These are phyloP conservation scores for Aspergillus brasiliensis DNA, from an alignment of 2,329 filamentous ascomycete species.

Conservation along the genomic window DNA sequence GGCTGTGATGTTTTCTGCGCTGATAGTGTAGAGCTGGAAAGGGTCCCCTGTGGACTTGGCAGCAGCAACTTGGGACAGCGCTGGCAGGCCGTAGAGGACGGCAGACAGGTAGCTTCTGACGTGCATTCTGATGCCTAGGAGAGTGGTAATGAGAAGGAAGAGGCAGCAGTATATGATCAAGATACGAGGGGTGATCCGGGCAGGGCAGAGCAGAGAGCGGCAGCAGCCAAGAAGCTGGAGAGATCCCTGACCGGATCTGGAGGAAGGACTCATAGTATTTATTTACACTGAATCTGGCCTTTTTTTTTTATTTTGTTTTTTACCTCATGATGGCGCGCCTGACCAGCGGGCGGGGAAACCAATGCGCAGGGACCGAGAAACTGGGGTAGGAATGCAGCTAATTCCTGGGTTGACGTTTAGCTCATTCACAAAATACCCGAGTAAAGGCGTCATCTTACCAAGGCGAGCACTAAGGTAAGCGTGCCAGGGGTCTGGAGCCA, in stretches of 20 bases:
- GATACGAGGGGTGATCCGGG: constrained; percentile 32
- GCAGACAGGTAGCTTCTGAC: constrained; percentile 36
- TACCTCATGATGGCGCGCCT: constrained; percentile 24
- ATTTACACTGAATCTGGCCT: constrained; percentile 4
- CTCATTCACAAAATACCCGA: constrained; percentile 21
- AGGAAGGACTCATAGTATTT: constrained; percentile 22
- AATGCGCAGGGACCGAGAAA: constrained; percentile 15
- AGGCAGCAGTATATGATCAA: constrained; percentile 32
- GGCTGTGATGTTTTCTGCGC: constrained; percentile 51
- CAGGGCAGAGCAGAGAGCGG: constrained; percentile 31
- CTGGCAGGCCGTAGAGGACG: constrained; percentile 37
- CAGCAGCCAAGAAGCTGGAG: constrained; percentile 28
- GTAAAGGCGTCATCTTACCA: constrained; percentile 22
- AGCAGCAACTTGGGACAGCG: constrained; percentile 25
- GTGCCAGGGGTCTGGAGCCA: constrained; percentile 3
- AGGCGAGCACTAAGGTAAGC: not conserved
- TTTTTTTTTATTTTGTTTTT: not conserved
- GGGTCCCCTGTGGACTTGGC: constrained; percentile 26
- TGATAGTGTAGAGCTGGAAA: constrained; percentile 49
- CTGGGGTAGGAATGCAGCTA: constrained; percentile 22
- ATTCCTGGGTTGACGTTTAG: constrained; percentile 20
- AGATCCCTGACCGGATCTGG: constrained; percentile 16
- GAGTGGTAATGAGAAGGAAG: constrained; percentile 30
- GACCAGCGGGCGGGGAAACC: constrained; percentile 19
- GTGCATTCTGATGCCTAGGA: constrained; percentile 40